Evolutionary conservation across 345 rosid genomes (phyloP).

Genomic region (Ailanthus altissimus): DNA sequence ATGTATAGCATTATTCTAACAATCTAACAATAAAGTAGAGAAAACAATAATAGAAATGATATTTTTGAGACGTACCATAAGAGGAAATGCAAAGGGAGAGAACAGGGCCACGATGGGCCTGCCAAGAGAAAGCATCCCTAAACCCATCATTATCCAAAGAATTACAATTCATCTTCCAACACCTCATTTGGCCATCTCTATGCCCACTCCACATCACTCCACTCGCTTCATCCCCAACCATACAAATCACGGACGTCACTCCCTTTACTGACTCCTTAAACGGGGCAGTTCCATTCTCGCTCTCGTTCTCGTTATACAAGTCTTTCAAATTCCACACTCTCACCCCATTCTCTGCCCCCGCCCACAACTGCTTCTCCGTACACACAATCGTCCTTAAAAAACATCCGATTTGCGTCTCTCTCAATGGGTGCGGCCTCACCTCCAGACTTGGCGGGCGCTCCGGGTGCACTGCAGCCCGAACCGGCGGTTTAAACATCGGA

Average conservation of each 20-base stretch:
- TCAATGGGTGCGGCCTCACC: slow-evolving; percentile 79
- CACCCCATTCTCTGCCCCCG: slow-evolving; percentile 70
- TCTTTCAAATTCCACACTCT: slow-evolving; percentile 74
- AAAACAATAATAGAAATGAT: not conserved
- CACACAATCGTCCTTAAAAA: slow-evolving; percentile 68
- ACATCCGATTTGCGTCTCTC: slow-evolving; percentile 77
- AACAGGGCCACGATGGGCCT: slow-evolving; percentile 85
- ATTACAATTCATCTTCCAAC: slow-evolving; percentile 61
- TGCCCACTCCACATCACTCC: slow-evolving; percentile 87
- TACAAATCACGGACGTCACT: slow-evolving; percentile 61
- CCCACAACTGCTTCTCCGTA: slow-evolving; percentile 74
- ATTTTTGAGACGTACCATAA: slow-evolving; percentile 43
- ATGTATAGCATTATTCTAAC: too few species aligned
- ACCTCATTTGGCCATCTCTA: slow-evolving; percentile 74
- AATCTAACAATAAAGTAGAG: not conserved
- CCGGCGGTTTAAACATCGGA: slow-evolving; percentile 67
- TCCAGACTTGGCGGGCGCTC: slow-evolving; percentile 78
- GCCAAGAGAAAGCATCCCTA: slow-evolving; percentile 77
- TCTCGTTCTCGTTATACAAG: slow-evolving; percentile 49
- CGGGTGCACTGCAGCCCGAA: slow-evolving; percentile 74
- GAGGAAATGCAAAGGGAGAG: slow-evolving; percentile 67
- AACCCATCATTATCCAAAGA: slow-evolving; percentile 33
- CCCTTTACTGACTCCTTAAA: slow-evolving; percentile 55
- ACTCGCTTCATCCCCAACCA: slow-evolving; percentile 71
- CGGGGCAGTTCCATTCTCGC: slow-evolving; percentile 72